Base-by-base conservation (phyloP, 495 filamentous ascomycete genomes). In the Bombardia bombarda region DNA sequence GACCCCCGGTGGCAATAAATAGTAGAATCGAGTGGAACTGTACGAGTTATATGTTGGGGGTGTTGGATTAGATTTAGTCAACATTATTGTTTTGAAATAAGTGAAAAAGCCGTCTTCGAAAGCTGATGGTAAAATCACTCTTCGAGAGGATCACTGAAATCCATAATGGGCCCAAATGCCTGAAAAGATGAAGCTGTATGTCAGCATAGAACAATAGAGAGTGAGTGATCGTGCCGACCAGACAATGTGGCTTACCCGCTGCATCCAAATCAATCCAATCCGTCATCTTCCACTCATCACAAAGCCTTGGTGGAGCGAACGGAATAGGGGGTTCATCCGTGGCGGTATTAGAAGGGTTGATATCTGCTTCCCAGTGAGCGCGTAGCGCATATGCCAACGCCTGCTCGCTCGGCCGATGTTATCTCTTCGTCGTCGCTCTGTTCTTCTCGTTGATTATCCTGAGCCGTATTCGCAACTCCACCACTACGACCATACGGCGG, bases 231-330 rank as follows among this genome's bases (percentile, higher is more conserved):
- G n/a, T n/a, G n/a, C n/a, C n/a, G n/a, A n/a, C n/a, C n/a, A n/a
- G n/a, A n/a, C n/a, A n/a, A n/a, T n/a, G n/a, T n/a, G n/a, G n/a
- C n/a, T n/a, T n/a, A n/a, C n/a, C 57, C 12, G 57, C 57, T n/a
- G 57, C 40, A 32, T 58, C 55, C 5, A 56, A 25, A 40, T 56
- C 52, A 31, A 53, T 23, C 57, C 57, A 58, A 19, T 61, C 57
- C 2, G 38, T 43, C 3, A 47, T 42, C 22, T 30, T 47, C 52
- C 55, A 60, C 24, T 39, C 44, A 20, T 57, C 53, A 47, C 53
- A 54, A 5, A 46, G 43, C 18, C 45, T 39, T 16, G 17, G 32
- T 13, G 13, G 10, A 16, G 13, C 14, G 24, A 2, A n/a, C 6
- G 25, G 25, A 28, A 6, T 12, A 28, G n/a, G n/a, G n/a, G 25